Evolutionary conservation across 495 filamentous ascomycete genomes (phyloP).

Genomic region (Terfezia claveryi): DNA sequence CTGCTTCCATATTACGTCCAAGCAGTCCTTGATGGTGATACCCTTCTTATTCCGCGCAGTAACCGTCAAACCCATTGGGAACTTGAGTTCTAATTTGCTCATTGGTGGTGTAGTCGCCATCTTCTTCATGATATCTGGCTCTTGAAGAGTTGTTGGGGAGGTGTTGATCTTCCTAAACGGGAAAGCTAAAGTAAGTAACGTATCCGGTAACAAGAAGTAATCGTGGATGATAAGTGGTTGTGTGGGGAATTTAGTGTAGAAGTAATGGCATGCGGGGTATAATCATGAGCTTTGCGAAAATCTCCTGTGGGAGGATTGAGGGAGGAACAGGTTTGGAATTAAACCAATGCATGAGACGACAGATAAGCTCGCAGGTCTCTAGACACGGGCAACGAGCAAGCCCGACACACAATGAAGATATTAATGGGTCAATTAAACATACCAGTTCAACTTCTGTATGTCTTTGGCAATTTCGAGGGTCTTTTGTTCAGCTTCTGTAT

Average conservation of each 20-base stretch:
- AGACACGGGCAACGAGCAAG: background rate
- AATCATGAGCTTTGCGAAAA: background rate
- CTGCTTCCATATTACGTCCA: slow-evolving; percentile 82
- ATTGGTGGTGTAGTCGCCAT: slow-evolving; percentile 55
- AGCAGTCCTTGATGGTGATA: slow-evolving; percentile 82
- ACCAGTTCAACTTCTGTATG: slow-evolving; percentile 81
- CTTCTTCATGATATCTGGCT: slow-evolving; percentile 62
- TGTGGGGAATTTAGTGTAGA: background rate
- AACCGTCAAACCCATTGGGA: slow-evolving; percentile 68
- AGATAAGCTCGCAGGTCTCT: background rate
- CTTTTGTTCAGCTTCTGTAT: slow-evolving; percentile 48
- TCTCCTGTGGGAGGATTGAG: too few relatives aligned
- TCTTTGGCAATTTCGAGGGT: slow-evolving; percentile 62
- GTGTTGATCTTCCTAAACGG: slow-evolving; percentile 66
- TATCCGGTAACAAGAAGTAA: slow-evolving; percentile 1
- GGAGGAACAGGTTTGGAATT: background rate
- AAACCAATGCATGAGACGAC: background rate
- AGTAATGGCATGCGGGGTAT: background rate
- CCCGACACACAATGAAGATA: background rate
- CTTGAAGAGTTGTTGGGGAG: slow-evolving; percentile 42
- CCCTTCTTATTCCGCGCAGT: slow-evolving; percentile 76
- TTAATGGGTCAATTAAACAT: slow-evolving; percentile 19
- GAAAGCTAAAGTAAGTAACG: background rate
- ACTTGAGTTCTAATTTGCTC: slow-evolving; percentile 83
- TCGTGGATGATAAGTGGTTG: background rate